These are phyloP conservation scores for Arthrocladium fulminans DNA, from an alignment of 2,329 filamentous ascomycete genomes.

Conservation along the genomic window DNA sequence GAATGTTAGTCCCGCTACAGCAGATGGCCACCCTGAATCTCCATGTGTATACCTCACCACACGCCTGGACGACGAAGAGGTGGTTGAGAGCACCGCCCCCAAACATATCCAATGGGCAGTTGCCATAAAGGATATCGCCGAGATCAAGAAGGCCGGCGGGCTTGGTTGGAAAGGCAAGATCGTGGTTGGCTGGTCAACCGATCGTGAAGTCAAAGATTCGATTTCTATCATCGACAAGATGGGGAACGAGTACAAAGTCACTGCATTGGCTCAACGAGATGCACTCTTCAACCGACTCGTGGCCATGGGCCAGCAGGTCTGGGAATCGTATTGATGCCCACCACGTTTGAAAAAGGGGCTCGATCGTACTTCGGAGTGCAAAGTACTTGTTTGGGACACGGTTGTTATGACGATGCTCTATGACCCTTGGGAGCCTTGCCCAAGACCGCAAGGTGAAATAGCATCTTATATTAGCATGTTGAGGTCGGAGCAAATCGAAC, in stretches of 20 bases:
- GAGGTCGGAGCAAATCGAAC: too few relatives aligned
- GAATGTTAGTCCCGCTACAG: constrained; percentile 27
- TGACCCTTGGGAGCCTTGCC: too few relatives aligned
- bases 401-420: neutral
- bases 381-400: neutral
- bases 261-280: constrained; percentile 62
- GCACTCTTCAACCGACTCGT: constrained; percentile 73
- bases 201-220: constrained; percentile 65
- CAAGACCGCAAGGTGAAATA: too few relatives aligned
- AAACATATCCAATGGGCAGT: constrained; percentile 58
- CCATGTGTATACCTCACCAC: constrained; percentile 60
- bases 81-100: constrained; percentile 40
- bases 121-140: constrained; percentile 59
- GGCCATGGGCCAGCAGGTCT: constrained; percentile 71
- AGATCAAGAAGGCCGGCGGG: constrained; percentile 71
- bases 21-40: constrained; percentile 50
- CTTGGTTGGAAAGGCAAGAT: constrained; percentile 79
- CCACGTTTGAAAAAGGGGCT: neutral
- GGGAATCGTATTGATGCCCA: constrained; percentile 58
- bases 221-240: constrained; percentile 55
- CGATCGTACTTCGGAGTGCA: neutral
- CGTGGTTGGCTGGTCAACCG: constrained; percentile 69
- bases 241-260: constrained; percentile 51
- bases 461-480: too few relatives aligned
- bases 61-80: constrained; percentile 35